phyloP scores from a whole-genome alignment of 1,284 basidiomycete genomes.

The Xerocomus tenax region DNA sequence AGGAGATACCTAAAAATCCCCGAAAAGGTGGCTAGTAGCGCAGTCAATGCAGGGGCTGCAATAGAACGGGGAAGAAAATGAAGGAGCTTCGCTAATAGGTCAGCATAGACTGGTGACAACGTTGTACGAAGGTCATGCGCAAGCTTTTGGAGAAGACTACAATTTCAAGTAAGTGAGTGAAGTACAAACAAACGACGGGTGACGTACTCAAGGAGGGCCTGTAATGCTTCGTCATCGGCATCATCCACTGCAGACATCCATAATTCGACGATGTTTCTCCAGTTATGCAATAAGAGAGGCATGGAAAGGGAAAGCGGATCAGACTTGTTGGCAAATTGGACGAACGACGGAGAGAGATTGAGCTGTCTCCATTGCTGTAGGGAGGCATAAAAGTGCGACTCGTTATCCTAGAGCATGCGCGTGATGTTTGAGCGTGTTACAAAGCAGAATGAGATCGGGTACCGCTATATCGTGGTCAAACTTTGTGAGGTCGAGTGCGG shows the following conservation, averaged over 20 bases:
- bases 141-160: conserved; percentile 66
- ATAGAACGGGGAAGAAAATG: conserved; percentile 51
- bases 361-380: conserved; percentile 69
- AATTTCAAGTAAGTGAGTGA: conserved; percentile 13
- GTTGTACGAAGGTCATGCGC: conserved; percentile 68
- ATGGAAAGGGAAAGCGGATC: conserved; percentile 65
- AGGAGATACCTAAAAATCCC: conserved; percentile 63
- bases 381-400: conserved; percentile 64
- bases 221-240: conserved; percentile 62
- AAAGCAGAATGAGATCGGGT: neutral
- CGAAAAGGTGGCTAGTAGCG: conserved; percentile 57
- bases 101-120: conserved; percentile 49
- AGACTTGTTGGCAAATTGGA: conserved; percentile 57
- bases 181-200: neutral
- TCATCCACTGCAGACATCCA: conserved; percentile 51
- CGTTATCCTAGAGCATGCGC: conserved; percentile 46
- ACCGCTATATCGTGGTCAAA: conserved; percentile 58
- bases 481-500: conserved; percentile 49
- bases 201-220: conserved; percentile 65
- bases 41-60: conserved; percentile 50
- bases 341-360: conserved; percentile 70
- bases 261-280: conserved; percentile 53
- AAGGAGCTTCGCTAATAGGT: conserved; percentile 48
- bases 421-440: conserved; percentile 1
- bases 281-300: conserved; percentile 75